Base-by-base conservation (phyloP, 2,329 filamentous ascomycete species). In the Biscogniauxia marginata region DNA sequence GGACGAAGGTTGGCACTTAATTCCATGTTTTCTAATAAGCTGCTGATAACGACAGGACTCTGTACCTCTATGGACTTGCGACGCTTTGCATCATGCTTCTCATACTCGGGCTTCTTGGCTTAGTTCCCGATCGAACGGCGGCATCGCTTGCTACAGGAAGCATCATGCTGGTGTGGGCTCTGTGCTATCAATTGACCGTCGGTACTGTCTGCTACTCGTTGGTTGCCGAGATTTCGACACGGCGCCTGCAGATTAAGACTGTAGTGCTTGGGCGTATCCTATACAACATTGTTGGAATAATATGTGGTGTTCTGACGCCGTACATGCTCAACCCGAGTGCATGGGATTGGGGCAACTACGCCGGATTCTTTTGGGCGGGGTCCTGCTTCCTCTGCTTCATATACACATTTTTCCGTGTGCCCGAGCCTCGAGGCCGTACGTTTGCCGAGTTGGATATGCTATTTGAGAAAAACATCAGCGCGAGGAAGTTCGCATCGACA, bases 141-240 rank as follows among this genome's bases (percentile, higher is more conserved):
- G 85, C 82, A 1, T 88, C 89, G 3, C 77, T 93, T 55, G 91
- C 90, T 1, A 95, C 90, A 0, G 91, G 91, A n/a, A 84, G 83
- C 57, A 89, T 96, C 73, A 93, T 96, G 88, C 79, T 95, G 30
- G 73, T 87, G 54, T 95, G 89, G 89, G 88, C 92, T 1, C 76
- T 95, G 47, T 84, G 88, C 66, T 96, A 96, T 75, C 91, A 96
- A 71, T 79, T 93, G 49, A 90, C 90, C 0, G 91, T 96, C 49
- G 92, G 92, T 43, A 95, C 92, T 0, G 91, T 96, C 7, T 91
- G 89, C 73, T 96, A 96, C 75, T 95, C 91, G 0, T 83, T 96
- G 9, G 92, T 96, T 4, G 85, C 89, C 1, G 92, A 96, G 71
- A 75, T 96, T 20, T 92, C 91, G 0, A 91, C 91, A 0, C 84